Evolutionary conservation across 2,329 filamentous ascomycete species (phyloP).

Genomic region (Aquanectria penicillioides): DNA sequence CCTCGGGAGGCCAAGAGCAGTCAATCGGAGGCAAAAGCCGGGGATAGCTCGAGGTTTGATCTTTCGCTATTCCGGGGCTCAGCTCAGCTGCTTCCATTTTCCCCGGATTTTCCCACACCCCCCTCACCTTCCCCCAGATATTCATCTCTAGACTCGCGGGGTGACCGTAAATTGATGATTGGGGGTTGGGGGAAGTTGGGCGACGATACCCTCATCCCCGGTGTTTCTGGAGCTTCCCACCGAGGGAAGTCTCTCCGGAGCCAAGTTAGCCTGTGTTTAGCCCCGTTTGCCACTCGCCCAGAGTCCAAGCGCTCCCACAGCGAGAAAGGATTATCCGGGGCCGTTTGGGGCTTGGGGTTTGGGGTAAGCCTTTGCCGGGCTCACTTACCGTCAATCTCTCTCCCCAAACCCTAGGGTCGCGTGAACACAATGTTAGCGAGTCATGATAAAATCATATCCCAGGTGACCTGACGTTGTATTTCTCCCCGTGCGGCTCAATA

Average conservation of each 20-base stretch:
- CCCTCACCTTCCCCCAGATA: conserved; percentile 3
- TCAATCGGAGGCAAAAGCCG: not conserved
- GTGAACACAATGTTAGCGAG: not conserved
- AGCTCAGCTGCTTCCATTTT: not conserved
- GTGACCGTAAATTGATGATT: conserved; percentile 11
- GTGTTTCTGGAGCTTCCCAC: conserved; percentile 3
- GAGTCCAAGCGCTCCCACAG: not conserved
- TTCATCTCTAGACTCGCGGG: conserved; percentile 10
- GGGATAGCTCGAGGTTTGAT: not conserved
- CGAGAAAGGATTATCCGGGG: conserved; percentile 1
- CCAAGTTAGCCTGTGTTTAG: not conserved
- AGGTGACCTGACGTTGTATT: conserved; percentile 5
- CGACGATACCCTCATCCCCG: not conserved
- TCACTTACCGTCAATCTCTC: no score
- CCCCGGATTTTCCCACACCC: conserved; percentile 12
- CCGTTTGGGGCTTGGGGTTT: not conserved
- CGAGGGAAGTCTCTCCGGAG: conserved; percentile 9
- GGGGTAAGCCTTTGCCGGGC: not conserved
- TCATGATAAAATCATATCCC: not conserved
- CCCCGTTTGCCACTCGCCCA: not conserved
- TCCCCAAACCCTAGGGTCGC: not conserved
- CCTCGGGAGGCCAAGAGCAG: conserved; percentile 12
- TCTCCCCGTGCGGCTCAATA: conserved; percentile 12
- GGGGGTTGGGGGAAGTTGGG: conserved; percentile 2
- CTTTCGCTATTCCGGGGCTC: not conserved